A percentile compares a stretch with the other conserved stretches of the same genome.
Evolutionary conservation across 306 rosid species (phyloP).

Genomic region (Argentina anserina): DNA sequence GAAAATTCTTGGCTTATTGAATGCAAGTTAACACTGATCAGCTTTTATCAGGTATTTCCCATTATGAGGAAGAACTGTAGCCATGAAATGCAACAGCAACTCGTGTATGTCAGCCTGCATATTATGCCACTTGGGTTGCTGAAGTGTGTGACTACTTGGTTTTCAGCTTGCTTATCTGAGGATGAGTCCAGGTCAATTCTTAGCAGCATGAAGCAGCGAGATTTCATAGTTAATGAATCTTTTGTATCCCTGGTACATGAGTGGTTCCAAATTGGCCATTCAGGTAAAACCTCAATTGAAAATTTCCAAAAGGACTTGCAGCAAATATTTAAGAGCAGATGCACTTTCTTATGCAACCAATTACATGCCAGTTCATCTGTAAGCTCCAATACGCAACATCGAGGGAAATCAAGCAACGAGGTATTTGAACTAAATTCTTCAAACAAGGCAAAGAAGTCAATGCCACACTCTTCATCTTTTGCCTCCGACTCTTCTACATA

Average conservation of each 20-base stretch:
- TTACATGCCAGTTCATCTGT: conserved; percentile 47
- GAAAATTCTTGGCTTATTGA: conserved; percentile 3
- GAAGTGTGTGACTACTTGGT: conserved; percentile 73
- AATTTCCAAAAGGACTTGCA: conserved; percentile 63
- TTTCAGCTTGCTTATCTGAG: conserved; percentile 72
- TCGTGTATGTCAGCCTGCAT: conserved; percentile 64
- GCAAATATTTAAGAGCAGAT: conserved; percentile 60
- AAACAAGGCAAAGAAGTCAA: conserved; percentile 30
- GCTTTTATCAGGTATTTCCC: conserved; percentile 68
- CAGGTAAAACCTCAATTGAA: conserved; percentile 66
- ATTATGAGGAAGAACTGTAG: conserved; percentile 49
- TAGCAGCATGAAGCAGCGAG: conserved; percentile 39
- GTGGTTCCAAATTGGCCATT: conserved; percentile 80
- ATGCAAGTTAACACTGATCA: conserved; percentile 25
- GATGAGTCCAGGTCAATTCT: conserved; percentile 60
- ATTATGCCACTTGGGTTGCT: conserved; percentile 93
- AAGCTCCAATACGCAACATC: conserved; percentile 31
- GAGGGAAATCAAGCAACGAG: conserved; percentile 19
- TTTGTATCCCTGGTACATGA: conserved; percentile 61
- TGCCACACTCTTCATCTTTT: conserved; percentile 39
- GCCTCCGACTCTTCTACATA: conserved; percentile 34
- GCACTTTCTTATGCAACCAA: conserved; percentile 41
- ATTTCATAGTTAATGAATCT: conserved; percentile 39
- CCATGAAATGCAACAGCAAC: conserved; percentile 56
- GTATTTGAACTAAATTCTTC: conserved; percentile 17